These are phyloP conservation scores for Cercospora zeae-maydis DNA, from an alignment of 2,329 filamentous ascomycete genomes.

Conservation along the genomic window DNA sequence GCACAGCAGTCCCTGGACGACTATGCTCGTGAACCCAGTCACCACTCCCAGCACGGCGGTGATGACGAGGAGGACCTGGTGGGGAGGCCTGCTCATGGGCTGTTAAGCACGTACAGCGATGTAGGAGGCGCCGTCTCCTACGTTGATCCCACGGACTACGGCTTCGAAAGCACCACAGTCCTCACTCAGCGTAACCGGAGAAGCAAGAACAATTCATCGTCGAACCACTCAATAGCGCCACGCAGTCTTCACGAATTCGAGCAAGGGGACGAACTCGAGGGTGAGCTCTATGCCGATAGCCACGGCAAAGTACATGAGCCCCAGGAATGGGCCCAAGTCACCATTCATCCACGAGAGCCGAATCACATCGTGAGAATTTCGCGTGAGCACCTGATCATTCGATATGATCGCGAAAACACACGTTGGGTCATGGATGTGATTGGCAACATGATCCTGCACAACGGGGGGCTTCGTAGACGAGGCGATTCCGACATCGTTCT, in stretches of 20 bases:
- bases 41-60: constrained; percentile 29
- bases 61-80: constrained; percentile 24
- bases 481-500: constrained; percentile 54
- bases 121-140: constrained; percentile 32
- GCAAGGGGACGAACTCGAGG: constrained; percentile 18
- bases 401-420: constrained; percentile 61
- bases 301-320: constrained; percentile 33
- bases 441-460: constrained; percentile 67
- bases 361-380: constrained; percentile 69
- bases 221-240: constrained; percentile 47
- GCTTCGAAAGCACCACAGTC: constrained; percentile 45
- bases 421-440: constrained; percentile 64
- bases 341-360: constrained; percentile 41
- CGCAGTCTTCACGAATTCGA: constrained; percentile 21
- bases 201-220: constrained; percentile 42
- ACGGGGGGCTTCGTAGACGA: constrained; percentile 49
- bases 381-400: constrained; percentile 67
- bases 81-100: constrained; percentile 29
- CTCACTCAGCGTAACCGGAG: constrained; percentile 18
- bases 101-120: constrained; percentile 35
- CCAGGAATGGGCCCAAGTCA: constrained; percentile 15
- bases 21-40: constrained; percentile 32
- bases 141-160: constrained; percentile 45
- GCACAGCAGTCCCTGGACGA: constrained; percentile 22
- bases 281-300: constrained; percentile 34